Evolutionary conservation across 139 green algal species (phyloP), one percentile per base, ranked within the genome.

Genomic region (Deuterostichococcus epilithicus): DNA sequence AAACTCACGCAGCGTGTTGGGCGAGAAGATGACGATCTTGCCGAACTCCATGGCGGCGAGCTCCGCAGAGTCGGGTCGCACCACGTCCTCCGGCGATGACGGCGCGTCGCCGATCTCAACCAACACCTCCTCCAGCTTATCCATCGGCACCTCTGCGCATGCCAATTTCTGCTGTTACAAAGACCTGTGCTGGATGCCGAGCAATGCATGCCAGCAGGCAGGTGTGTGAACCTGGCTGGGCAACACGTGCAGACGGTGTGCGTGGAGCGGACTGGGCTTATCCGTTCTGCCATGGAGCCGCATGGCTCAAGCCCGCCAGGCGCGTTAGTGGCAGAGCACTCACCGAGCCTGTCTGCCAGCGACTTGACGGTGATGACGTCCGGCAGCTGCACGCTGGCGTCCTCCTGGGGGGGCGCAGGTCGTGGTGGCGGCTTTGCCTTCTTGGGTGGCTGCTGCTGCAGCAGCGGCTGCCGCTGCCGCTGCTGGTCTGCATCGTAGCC

Each of bases 21-120:
- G n/a, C 33, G 68, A 70, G 13, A 82, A 37, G 26, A 94, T 78
- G 4, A 77, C 82, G 3, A 84, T 69, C 25, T 76, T 76, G 20
- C 86, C 85, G 34, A 87, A 87, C 82, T 94, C 86, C 59, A 95
- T 74, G 4, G 89, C 89, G 23, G 81, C 87, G 72, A 95, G 81
- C 81, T 95, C 90, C 10, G 87, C 90, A 8, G 74, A 69, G 28
- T 95, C 91, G 1, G 79, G 68, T 0, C 72, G 38, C 25, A 93
- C 82, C 45, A 72, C 63, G 70, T 90, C 85, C 47, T 90, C 76
- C 13, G 75, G n/a, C 0, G 77, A 85, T 34, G 30, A 33, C 3
- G 77, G 75, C 1, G 58, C 8, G 30, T 86, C 83, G 25, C 83
- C 85, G 30, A 90, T 33, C 26, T 85, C 80, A 23, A 33, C 37